A percentile compares a stretch with the other conserved stretches of the same genome.
phyloP scores from a whole-genome alignment of 2,329 filamentous ascomycete genomes.

The Tolypocladium nubicola region DNA sequence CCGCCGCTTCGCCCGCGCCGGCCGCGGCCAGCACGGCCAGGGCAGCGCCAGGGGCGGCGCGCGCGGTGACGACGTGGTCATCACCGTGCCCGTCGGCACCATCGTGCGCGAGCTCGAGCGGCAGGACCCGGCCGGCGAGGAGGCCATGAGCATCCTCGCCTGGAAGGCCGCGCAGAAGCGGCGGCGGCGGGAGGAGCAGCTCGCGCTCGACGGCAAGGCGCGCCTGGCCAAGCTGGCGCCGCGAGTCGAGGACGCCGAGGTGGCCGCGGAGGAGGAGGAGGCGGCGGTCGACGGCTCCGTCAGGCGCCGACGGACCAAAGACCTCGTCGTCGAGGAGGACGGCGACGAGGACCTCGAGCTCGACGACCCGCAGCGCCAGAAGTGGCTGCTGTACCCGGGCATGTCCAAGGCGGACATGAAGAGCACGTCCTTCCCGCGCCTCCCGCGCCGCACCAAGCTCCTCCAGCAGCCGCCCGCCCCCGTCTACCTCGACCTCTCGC shows the following conservation, averaged over 20 bases:
- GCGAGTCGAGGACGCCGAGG: neutral
- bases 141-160: constrained; percentile 28
- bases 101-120: constrained; percentile 75
- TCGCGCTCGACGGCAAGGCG: constrained; percentile 23
- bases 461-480: constrained; percentile 63
- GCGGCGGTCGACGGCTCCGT: constrained; percentile 3
- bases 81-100: constrained; percentile 88
- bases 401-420: constrained; percentile 59
- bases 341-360: constrained; percentile 29
- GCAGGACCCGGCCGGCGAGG: constrained; percentile 64
- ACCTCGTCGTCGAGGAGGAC: constrained; percentile 7
- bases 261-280: constrained; percentile 5
- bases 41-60: constrained; percentile 65
- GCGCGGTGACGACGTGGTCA: constrained; percentile 75
- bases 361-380: constrained; percentile 45
- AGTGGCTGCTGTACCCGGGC: constrained; percentile 82
- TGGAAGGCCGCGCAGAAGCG: constrained; percentile 22
- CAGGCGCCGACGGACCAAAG: constrained; percentile 2
- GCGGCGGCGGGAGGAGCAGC: constrained; percentile 16
- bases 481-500: constrained; percentile 61
- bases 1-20: constrained; percentile 62
- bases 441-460: constrained; percentile 40
- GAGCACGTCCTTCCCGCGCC: constrained; percentile 35
- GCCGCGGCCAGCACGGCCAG: constrained; percentile 66
- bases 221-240: constrained; percentile 5